Evolutionary conservation across 805 yeast species (phyloP).

Genomic region (Candida coquimbonensis): DNA sequence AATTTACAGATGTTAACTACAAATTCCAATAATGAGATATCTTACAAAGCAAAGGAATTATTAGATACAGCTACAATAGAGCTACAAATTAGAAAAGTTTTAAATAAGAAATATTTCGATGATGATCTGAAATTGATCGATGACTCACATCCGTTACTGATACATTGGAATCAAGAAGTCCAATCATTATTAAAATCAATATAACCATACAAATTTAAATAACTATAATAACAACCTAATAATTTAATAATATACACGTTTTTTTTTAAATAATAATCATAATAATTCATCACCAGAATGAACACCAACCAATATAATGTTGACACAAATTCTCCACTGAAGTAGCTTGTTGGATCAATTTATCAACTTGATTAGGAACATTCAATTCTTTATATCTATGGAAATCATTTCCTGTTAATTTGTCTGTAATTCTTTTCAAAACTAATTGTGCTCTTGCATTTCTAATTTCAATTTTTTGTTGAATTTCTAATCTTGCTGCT

Average conservation of each 20-base stretch:
- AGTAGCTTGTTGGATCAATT: conserved; percentile 91
- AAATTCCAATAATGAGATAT: conserved; percentile 10
- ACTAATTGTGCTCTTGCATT: conserved; percentile 90
- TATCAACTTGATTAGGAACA: conserved; percentile 88
- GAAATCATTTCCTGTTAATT: conserved; percentile 91
- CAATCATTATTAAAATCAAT: conserved; percentile 3
- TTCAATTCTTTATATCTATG: conserved; percentile 61
- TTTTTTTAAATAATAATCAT: background rate
- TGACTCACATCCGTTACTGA: conserved; percentile 27
- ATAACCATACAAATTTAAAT: background rate
- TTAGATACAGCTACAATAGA: conserved; percentile 41
- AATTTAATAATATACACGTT: background rate
- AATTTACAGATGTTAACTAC: conserved; percentile 30
- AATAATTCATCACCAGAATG: conserved; percentile 69
- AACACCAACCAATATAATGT: conserved; percentile 98
- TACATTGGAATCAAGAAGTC: conserved; percentile 35
- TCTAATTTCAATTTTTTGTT: conserved; percentile 65
- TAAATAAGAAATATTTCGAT: conserved; percentile 46
- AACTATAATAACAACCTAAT: background rate
- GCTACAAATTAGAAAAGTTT: conserved; percentile 49
- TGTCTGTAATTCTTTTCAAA: conserved; percentile 82
- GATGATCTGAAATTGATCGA: conserved; percentile 30
- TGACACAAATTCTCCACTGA: conserved; percentile 93
- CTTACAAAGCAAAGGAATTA: conserved; percentile 16
- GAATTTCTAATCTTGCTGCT: conserved; percentile 60